A percentile compares a stretch with the other conserved stretches of the same genome.
phyloP scores from a whole-genome alignment of 1,284 basidiomycete genomes.

The Macrocystidia cucumis region DNA sequence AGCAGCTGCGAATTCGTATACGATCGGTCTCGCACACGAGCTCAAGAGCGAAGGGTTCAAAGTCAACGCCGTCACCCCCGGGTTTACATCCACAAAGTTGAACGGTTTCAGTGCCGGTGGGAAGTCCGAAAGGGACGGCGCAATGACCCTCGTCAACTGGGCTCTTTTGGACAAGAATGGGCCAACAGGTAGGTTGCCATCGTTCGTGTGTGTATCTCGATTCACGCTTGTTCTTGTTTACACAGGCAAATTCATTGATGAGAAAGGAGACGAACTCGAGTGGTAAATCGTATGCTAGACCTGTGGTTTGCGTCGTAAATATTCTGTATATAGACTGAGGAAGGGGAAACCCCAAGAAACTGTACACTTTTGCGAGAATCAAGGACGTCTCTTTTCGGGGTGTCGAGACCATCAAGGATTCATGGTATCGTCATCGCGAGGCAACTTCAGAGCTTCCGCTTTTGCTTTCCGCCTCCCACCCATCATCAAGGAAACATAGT shows the following conservation, averaged over 20 bases:
- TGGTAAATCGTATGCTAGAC: no score
- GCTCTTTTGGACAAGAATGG: constrained; percentile 29
- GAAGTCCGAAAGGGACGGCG: constrained; percentile 26
- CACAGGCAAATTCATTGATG: constrained; percentile 22
- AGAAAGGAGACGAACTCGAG: constrained; percentile 22
- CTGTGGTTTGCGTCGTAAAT: no score
- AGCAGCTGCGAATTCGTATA: constrained; percentile 83
- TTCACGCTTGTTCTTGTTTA: background rate
- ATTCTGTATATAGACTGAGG: no score
- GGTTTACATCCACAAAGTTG: constrained; percentile 33
- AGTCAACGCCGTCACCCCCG: constrained; percentile 30
- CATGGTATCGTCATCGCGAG: constrained; percentile 16
- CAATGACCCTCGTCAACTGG: constrained; percentile 26
- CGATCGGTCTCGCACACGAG: constrained; percentile 82
- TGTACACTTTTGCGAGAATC: no score
- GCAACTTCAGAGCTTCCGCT: constrained; percentile 56
- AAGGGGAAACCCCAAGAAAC: no score
- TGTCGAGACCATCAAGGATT: no score
- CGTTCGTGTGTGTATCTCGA: no score
- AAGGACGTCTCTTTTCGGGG: no score
- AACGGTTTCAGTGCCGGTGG: constrained; percentile 28
- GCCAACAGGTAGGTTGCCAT: constrained; percentile 21
- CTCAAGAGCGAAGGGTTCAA: constrained; percentile 29
- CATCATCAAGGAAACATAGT: constrained; percentile 66
- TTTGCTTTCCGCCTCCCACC: constrained; percentile 59